Conservation (phyloP, 345 rosid genomes). For the Pugionium cornutum region DNA sequence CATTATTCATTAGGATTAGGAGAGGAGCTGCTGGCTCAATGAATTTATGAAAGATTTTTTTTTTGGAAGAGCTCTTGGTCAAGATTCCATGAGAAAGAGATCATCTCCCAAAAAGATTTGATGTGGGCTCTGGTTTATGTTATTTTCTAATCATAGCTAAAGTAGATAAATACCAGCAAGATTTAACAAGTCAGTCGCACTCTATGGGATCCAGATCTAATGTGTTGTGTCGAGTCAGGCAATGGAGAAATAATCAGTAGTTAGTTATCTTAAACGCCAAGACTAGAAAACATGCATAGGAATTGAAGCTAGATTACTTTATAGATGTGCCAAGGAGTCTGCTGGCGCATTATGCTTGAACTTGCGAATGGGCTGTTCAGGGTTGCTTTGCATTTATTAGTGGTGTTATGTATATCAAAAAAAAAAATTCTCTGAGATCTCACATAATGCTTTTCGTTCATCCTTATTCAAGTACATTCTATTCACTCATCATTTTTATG, state of each 20-base stretch:
- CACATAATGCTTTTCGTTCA: slow-evolving; percentile 3
- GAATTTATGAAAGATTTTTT: neutral
- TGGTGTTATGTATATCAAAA: too few relatives aligned
- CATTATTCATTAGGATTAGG: too few relatives aligned
- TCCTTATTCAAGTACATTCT: neutral
- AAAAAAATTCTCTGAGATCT: neutral
- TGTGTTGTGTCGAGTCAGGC: neutral
- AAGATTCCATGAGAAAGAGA: slow-evolving; percentile 11
- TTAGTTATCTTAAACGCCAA: neutral
- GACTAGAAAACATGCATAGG: too few relatives aligned
- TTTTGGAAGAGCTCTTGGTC: slow-evolving; percentile 6
- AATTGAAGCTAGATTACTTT: slow-evolving; percentile 11
- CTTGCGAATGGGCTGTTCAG: neutral
- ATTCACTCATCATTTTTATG: slow-evolving; percentile 19
- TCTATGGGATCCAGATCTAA: neutral
- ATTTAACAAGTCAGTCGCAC: slow-evolving; percentile 12
- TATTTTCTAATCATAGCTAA: neutral
- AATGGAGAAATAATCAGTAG: slow-evolving; percentile 9
- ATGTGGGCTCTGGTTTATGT: too few relatives aligned
- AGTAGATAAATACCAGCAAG: slow-evolving; percentile 16
- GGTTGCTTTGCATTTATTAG: slow-evolving; percentile 7
- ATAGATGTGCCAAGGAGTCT: slow-evolving; percentile 16
- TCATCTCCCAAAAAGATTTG: slow-evolving; percentile 1
- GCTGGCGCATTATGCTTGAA: slow-evolving; percentile 14
- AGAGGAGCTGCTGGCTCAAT: neutral